These are phyloP conservation scores for Silene noctiflora DNA, from an alignment of 179 eudicot species.

Conservation along the genomic window DNA sequence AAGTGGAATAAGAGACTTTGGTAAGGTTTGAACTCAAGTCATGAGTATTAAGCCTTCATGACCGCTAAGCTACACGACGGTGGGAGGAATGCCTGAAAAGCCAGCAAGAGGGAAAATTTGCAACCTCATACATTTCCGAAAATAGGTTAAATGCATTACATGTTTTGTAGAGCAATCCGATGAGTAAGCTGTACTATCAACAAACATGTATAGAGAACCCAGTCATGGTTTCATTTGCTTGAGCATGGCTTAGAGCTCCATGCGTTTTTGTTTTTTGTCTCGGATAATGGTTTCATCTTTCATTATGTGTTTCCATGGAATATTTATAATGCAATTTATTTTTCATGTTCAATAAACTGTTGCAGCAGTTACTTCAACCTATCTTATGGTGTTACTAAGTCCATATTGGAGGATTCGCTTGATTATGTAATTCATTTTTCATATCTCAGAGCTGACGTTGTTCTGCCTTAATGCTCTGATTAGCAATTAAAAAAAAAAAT, in stretches of 20 bases:
- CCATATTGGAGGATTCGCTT: too few species aligned
- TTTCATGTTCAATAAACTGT: neutral
- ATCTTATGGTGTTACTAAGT: too few species aligned
- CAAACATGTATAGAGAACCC: neutral
- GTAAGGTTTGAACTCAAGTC: neutral
- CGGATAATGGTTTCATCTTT: slow-evolving; percentile 14
- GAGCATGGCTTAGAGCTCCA: slow-evolving; percentile 17
- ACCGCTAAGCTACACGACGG: neutral
- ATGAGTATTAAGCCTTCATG: neutral
- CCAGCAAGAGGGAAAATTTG: slow-evolving; percentile 16
- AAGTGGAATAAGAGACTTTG: slow-evolving; percentile 12
- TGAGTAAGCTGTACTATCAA: slow-evolving; percentile 2
- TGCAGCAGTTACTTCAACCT: neutral
- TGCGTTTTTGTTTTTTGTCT: neutral
- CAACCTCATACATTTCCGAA: slow-evolving; percentile 7
- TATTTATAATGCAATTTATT: neutral
- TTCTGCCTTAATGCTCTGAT: too few species aligned
- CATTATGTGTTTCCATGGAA: slow-evolving; percentile 12
- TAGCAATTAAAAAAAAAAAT: too few species aligned
- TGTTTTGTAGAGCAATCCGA: slow-evolving; percentile 7
- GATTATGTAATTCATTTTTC: too few species aligned
- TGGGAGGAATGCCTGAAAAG: slow-evolving; percentile 19
- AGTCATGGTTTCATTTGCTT: neutral
- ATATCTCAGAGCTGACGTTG: too few species aligned
- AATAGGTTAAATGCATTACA: slow-evolving; percentile 3